A percentile compares a stretch with the other conserved stretches of the same genome.
Conservation (phyloP, 345 rosid genomes). For the Cardamine chenopodiifolia region DNA sequence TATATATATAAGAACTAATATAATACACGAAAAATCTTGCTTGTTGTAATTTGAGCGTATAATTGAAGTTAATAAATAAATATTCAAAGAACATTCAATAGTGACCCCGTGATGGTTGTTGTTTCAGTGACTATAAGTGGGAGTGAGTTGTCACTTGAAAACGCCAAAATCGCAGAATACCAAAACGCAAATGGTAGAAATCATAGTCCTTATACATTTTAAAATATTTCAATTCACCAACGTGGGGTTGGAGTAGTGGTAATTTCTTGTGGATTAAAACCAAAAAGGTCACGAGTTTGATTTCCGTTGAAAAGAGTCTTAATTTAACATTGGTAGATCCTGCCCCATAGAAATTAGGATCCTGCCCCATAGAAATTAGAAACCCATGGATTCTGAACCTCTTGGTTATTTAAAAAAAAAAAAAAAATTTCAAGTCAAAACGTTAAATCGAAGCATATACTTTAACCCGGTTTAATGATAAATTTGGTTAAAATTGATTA, state of each 20-base stretch:
- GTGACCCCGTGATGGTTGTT: slow-evolving; percentile 33
- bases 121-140: slow-evolving; percentile 35
- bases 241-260: too few species aligned
- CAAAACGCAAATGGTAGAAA: not conserved
- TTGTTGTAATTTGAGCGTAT: slow-evolving; percentile 12
- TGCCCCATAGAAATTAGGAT: too few species aligned
- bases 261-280: too few species aligned
- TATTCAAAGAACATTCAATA: slow-evolving; percentile 13
- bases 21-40: slow-evolving; percentile 6
- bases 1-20: not conserved
- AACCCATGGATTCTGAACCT: too few species aligned
- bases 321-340: too few species aligned
- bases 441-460: not conserved
- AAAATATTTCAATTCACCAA: not conserved
- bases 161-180: slow-evolving; percentile 19
- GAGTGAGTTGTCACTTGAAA: slow-evolving; percentile 41
- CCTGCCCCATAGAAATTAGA: too few species aligned
- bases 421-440: not conserved
- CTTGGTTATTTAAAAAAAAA: too few species aligned
- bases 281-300: too few species aligned
- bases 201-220: too few species aligned
- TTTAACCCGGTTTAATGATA: not conserved
- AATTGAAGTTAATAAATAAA: slow-evolving; percentile 4
- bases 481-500: not conserved
- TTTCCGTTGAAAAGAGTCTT: too few species aligned